These are phyloP conservation scores for Rhizoclosmatium hyalinum DNA, from an alignment of 371 early-diverging fungal species.

Conservation along the genomic window DNA sequence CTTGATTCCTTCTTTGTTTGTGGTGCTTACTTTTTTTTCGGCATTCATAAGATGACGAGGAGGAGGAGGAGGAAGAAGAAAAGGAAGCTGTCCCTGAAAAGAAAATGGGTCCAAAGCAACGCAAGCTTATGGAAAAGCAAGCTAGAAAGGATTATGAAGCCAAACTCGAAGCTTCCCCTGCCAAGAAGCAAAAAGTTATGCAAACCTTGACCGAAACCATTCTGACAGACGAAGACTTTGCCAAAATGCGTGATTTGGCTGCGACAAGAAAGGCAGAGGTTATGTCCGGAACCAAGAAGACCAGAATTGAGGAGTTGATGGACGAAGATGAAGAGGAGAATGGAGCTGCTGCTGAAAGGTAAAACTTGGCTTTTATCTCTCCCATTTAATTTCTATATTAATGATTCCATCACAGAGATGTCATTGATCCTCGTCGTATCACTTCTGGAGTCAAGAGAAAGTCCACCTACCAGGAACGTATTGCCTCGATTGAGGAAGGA, in stretches of 20 bases:
- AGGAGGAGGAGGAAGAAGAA: conserved; percentile 54
- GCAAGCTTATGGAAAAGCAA: conserved; percentile 33
- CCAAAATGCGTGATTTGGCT: conserved; percentile 76
- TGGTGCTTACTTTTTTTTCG: neutral
- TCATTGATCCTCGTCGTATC: conserved; percentile 70
- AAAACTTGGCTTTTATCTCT: neutral
- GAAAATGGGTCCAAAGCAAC: conserved; percentile 35
- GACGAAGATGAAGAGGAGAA: conserved; percentile 50
- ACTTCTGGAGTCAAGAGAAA: conserved; percentile 86
- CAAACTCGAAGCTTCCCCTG: conserved; percentile 25
- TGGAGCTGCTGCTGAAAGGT: conserved; percentile 40
- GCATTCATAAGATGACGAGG: conserved; percentile 39
- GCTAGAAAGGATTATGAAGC: conserved; percentile 31
- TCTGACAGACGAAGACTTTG: conserved; percentile 92
- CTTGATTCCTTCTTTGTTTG: neutral
- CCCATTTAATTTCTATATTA: neutral
- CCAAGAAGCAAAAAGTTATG: conserved; percentile 38
- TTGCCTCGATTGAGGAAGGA: conserved; percentile 83
- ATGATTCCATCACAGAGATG: conserved; percentile 26
- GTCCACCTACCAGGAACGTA: conserved; percentile 89
- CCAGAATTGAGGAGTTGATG: conserved; percentile 24
- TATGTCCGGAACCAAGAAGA: conserved; percentile 38
- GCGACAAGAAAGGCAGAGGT: conserved; percentile 63
- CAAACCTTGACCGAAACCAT: conserved; percentile 53
- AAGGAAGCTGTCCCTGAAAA: conserved; percentile 47